phyloP scores from a whole-genome alignment of 2,329 filamentous ascomycete genomes.

The Ophiostoma ips region DNA sequence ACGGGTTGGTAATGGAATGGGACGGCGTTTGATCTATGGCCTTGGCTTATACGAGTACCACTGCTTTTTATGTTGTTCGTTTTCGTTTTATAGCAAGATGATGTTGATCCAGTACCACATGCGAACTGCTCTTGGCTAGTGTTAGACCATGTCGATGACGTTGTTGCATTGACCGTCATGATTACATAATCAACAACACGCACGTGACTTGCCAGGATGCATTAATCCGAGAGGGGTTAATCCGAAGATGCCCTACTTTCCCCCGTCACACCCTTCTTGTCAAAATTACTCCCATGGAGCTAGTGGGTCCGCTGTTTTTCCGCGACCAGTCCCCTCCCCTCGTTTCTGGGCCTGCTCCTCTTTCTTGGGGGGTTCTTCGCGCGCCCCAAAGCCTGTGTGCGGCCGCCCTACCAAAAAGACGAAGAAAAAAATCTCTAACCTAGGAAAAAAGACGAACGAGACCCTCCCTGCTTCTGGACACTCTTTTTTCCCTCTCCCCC shows the following conservation, averaged over 20 bases:
- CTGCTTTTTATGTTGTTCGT: too few species aligned
- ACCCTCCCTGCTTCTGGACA: neutral
- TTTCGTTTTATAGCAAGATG: too few species aligned
- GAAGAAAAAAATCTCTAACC: constrained; percentile 5
- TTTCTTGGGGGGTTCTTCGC: too few species aligned
- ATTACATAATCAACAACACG: too few species aligned
- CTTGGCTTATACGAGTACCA: too few species aligned
- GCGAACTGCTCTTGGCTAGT: too few species aligned
- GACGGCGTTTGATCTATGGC: too few species aligned
- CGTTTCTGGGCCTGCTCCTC: too few species aligned
- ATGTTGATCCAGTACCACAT: too few species aligned
- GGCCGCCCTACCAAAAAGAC: neutral
- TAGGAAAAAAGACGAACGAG: constrained; percentile 2
- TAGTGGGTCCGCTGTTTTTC: neutral
- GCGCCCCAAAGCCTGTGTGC: constrained; percentile 2
- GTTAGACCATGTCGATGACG: too few species aligned
- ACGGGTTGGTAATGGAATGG: too few species aligned
- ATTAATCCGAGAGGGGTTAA: neutral
- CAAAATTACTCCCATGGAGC: neutral
- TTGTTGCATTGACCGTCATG: too few species aligned
- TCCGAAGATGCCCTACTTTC: constrained; percentile 6
- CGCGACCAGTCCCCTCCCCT: neutral
- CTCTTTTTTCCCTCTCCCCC: constrained; percentile 2
- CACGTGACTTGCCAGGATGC: neutral
- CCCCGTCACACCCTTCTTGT: neutral